phyloP scores from a whole-genome alignment of 225 moss, liverwort and hornwort species.

The Physcomitrium patens region DNA sequence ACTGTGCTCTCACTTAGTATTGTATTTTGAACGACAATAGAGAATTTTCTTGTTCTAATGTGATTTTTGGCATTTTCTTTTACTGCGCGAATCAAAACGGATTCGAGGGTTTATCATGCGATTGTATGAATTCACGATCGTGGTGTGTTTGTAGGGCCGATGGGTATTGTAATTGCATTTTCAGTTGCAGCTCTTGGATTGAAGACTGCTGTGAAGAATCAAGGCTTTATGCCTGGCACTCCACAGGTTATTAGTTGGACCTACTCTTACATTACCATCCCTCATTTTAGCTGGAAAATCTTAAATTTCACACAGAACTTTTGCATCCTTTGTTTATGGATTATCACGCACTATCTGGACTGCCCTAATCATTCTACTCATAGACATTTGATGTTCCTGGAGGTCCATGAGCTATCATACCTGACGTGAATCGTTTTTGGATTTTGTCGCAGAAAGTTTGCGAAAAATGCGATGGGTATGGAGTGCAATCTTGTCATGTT shows the following conservation, averaged over 20 bases:
- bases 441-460: conserved; percentile 64
- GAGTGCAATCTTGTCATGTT: conserved; percentile 79
- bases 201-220: conserved; percentile 72
- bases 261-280: not conserved
- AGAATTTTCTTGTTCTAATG: not conserved
- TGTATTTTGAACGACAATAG: not conserved
- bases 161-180: conserved; percentile 70
- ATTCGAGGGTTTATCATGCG: not conserved
- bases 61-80: not conserved
- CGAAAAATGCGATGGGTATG: conserved; percentile 80
- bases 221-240: conserved; percentile 26
- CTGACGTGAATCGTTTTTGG: conserved; percentile 2
- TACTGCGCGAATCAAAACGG: no score
- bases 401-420: not conserved
- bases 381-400: not conserved
- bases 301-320: not conserved
- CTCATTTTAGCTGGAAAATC: not conserved
- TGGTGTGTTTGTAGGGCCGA: conserved; percentile 50
- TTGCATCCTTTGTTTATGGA: not conserved
- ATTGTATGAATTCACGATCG: conserved; percentile 5
- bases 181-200: conserved; percentile 79
- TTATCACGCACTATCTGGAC: not conserved
- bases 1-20: not conserved
- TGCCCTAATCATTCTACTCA: not conserved
- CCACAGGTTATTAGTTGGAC: conserved; percentile 41